These are phyloP conservation scores for Piper longum DNA, from an alignment of 164 flowering plant species.

Conservation along the genomic window DNA sequence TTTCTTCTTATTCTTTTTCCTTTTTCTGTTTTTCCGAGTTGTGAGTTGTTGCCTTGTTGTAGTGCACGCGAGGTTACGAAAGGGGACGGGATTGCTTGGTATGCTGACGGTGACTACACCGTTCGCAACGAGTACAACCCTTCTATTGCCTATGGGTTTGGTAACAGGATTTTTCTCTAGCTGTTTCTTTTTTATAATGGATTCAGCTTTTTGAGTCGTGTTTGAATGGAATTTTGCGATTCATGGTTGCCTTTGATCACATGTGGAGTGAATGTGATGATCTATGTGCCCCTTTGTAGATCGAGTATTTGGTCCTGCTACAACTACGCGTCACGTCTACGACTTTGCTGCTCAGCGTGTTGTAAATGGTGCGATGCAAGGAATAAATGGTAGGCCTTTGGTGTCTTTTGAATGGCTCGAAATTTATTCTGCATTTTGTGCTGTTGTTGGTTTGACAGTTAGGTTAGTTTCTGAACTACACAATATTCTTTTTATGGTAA, in stretches of 20 bases:
- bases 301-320: slow-evolving; percentile 68
- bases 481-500: background rate
- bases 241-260: background rate
- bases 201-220: no score
- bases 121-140: slow-evolving; percentile 58
- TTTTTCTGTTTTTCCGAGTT: background rate
- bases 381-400: slow-evolving; percentile 39
- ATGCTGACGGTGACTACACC: slow-evolving; percentile 62
- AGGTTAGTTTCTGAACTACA: background rate
- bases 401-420: background rate
- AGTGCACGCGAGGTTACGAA: slow-evolving; percentile 50
- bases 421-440: background rate
- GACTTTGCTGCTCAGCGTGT: slow-evolving; percentile 69
- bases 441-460: background rate
- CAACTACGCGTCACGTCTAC: slow-evolving; percentile 68
- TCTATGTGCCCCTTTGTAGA: slow-evolving; percentile 22
- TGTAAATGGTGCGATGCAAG: slow-evolving; percentile 59
- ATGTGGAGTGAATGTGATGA: background rate
- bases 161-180: slow-evolving; percentile 12
- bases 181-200: background rate
- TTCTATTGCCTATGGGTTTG: slow-evolving; percentile 46
- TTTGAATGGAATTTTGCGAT: no score
- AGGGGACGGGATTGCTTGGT: slow-evolving; percentile 75
- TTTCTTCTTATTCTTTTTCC: background rate
- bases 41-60: background rate